These are phyloP conservation scores for Colletotrichum navitas DNA, from an alignment of 2,329 filamentous ascomycete species.

Conservation along the genomic window DNA sequence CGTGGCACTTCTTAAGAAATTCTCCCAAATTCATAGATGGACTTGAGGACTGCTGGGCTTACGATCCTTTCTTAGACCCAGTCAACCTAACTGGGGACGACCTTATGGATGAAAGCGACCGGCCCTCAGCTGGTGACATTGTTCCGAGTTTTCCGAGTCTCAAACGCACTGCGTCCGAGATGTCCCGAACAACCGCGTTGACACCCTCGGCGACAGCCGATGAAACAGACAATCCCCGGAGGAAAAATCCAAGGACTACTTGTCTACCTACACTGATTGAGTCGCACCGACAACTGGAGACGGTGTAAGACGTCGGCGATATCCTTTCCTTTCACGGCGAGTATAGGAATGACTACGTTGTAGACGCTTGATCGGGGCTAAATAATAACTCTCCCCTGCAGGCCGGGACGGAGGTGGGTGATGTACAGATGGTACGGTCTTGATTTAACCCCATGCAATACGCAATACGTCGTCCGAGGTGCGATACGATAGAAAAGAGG, in stretches of 20 bases:
- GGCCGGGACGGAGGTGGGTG: neutral
- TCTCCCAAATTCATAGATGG: constrained; percentile 64
- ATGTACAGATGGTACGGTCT: neutral
- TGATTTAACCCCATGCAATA: neutral
- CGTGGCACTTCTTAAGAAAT: constrained; percentile 65
- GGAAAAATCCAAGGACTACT: constrained; percentile 55
- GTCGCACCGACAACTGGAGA: constrained; percentile 55
- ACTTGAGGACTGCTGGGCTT: constrained; percentile 67
- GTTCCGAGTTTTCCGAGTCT: constrained; percentile 53
- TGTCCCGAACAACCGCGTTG: constrained; percentile 62
- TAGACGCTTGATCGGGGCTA: neutral
- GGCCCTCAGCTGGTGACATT: constrained; percentile 63
- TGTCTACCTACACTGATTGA: constrained; percentile 56
- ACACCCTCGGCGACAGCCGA: constrained; percentile 51
- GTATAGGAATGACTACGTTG: neutral
- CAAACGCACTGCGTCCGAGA: constrained; percentile 66
- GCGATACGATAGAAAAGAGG: neutral
- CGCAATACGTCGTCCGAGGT: neutral
- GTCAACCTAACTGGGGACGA: constrained; percentile 53
- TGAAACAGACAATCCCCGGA: constrained; percentile 50
- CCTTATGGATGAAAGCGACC: constrained; percentile 52
- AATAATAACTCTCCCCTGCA: neutral
- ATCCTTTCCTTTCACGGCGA: neutral
- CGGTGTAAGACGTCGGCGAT: constrained; percentile 48
- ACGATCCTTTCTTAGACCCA: constrained; percentile 64